Evolutionary conservation across 2,329 filamentous ascomycete species (phyloP).

Genomic region (Stylonectria norvegica): DNA sequence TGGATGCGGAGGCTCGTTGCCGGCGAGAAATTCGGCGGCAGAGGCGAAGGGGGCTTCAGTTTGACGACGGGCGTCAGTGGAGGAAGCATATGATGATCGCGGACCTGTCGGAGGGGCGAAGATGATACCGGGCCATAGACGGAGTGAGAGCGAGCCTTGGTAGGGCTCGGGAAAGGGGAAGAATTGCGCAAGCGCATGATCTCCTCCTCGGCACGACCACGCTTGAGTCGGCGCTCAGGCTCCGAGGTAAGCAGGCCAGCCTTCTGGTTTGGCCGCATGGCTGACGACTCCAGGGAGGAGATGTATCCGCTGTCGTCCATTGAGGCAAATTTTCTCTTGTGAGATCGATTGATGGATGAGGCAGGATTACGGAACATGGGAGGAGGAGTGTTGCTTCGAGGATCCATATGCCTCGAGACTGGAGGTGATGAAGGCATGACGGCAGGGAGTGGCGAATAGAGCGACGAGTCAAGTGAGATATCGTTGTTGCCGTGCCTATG

Average conservation of each 20-base stretch:
- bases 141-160: constrained; percentile 58
- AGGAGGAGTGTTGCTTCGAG: constrained; percentile 71
- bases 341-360: constrained; percentile 63
- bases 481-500: constrained; percentile 41
- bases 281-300: constrained; percentile 91
- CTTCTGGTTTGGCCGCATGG: constrained; percentile 65
- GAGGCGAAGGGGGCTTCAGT: constrained; percentile 58
- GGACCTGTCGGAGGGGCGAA: constrained; percentile 59
- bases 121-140: constrained; percentile 57
- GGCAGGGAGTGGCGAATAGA: constrained; percentile 67
- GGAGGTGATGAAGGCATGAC: constrained; percentile 90
- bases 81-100: constrained; percentile 62
- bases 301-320: constrained; percentile 96
- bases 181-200: constrained; percentile 90
- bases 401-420: constrained; percentile 57
- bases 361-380: constrained; percentile 58
- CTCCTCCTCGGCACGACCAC: constrained; percentile 90
- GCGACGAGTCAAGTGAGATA: constrained; percentile 42
- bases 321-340: constrained; percentile 73
- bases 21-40: constrained; percentile 77
- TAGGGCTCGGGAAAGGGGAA: constrained; percentile 89
- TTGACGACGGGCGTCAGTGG: constrained; percentile 83
- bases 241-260: constrained; percentile 68
- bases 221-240: constrained; percentile 75
- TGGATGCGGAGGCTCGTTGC: constrained; percentile 90